Conservation (phyloP, 306 rosid genomes). For the Medicago ruthenica region DNA sequence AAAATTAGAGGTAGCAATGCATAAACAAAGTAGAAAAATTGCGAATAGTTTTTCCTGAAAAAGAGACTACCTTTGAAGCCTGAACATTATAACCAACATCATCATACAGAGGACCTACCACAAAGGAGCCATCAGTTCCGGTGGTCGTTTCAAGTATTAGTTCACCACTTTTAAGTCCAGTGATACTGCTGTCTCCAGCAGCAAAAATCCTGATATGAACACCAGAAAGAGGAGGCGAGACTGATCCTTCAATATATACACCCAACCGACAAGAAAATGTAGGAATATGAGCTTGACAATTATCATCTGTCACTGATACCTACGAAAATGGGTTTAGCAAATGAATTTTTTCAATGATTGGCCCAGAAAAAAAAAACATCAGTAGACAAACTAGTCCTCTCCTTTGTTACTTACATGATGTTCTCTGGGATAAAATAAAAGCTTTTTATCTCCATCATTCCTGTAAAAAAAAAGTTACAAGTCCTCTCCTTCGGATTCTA, state of each 20-base stretch:
- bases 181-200: too few species aligned
- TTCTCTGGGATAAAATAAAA: too few species aligned
- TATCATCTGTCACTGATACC: conserved; percentile 74
- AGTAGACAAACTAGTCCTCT: conserved; percentile 15
- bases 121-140: conserved; percentile 68
- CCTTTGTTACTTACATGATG: conserved; percentile 57
- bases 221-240: too few species aligned
- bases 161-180: conserved; percentile 69
- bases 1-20: too few species aligned
- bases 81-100: conserved; percentile 75
- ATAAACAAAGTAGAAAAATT: conserved; percentile 35
- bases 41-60: conserved; percentile 12
- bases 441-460: too few species aligned
- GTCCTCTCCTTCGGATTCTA: too few species aligned
- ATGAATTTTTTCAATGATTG: conserved; percentile 37
- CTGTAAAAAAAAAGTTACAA: too few species aligned
- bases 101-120: conserved; percentile 89
- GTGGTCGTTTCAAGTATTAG: conserved; percentile 80
- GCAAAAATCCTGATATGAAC: too few species aligned
- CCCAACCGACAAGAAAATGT: conserved; percentile 78
- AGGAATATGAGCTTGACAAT: conserved; percentile 82
- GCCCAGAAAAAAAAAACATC: conserved; percentile 22
- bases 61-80: conserved; percentile 78
- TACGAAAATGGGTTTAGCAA: conserved; percentile 43
- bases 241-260: too few species aligned